Base-by-base conservation (phyloP, 2,329 filamentous ascomycete genomes). In the Triangularia setosa region DNA sequence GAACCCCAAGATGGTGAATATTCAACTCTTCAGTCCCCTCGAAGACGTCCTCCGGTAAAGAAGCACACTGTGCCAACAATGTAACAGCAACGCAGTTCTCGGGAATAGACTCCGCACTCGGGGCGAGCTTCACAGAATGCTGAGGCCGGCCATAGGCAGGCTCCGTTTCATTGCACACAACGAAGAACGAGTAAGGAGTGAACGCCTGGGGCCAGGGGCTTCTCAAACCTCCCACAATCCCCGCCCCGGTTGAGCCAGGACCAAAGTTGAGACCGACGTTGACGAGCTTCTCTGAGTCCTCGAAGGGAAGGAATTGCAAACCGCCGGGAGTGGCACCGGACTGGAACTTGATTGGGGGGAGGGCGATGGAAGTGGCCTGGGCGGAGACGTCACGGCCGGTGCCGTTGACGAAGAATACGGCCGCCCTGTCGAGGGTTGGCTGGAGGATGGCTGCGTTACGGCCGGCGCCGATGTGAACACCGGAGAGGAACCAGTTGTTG, bases 361-460 rank as follows among this genome's bases (percentile, higher is more conserved):
- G 28, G 18, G n/a, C 33, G 18, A 58, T 58, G n/a, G 56, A 58
- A 16, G 56, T 40, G 8, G 30, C n/a, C n/a, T 24, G 24, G 55
- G 55, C 25, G 4, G 55, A 58, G 27, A 58, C 55, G 18, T 58
- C 55, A 14, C 18, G 18, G 23, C 27, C 56, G 30, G 56, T 58
- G 18, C 56, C 56, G 56, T 58, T 58, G 56, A 58, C n/a, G 56
- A 58, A 58, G 56, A 58, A 44, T 23, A 25, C 23, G 52, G 33
- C 12, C 7, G 21, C 23, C 14, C 11, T 23, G 18, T 23, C 16
- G 30, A 33, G 7, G 56, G 14, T 23, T 7, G 56, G 25, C 4
- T 23, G 8, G 7, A 58, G 30, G 56, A 24, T 35, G 28, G 30
- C 28, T n/a, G 56, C 27, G 56, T 58, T 33, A 11, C 7, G 27